Percentiles rank a stretch among this genome's conserved stretches.
These are phyloP conservation scores for Phytophthora colocasiae DNA, from an alignment of 352 stramenopile genomes.

Conservation along the genomic window DNA sequence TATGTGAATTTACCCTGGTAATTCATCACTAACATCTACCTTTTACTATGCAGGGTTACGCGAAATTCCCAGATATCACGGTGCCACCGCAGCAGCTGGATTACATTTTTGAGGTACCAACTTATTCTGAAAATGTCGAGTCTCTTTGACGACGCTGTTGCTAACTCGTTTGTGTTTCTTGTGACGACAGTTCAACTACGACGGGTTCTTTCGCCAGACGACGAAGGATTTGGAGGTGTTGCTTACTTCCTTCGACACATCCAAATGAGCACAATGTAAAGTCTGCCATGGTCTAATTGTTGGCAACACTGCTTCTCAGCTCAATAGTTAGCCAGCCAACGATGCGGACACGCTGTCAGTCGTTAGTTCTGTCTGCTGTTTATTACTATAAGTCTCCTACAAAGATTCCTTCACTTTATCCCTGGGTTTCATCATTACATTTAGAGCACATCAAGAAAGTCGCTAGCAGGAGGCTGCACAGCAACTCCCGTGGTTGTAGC, in stretches of 20 bases:
- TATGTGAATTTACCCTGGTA: background rate
- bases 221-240: slow-evolving; percentile 77
- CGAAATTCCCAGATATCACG: slow-evolving; percentile 70
- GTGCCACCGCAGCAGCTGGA: slow-evolving; percentile 82
- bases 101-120: slow-evolving; percentile 90
- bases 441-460: slow-evolving; percentile 72
- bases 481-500: slow-evolving; percentile 1
- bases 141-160: background rate
- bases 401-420: slow-evolving; percentile 19
- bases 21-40: slow-evolving; percentile 8
- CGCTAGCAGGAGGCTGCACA: slow-evolving; percentile 33
- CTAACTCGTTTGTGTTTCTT: slow-evolving; percentile 23
- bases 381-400: slow-evolving; percentile 46
- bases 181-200: slow-evolving; percentile 80
- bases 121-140: background rate
- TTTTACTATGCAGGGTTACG: slow-evolving; percentile 58
- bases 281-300: slow-evolving; percentile 2
- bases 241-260: slow-evolving; percentile 54
- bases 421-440: background rate
- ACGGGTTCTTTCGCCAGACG: slow-evolving; percentile 84
- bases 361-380: slow-evolving; percentile 36
- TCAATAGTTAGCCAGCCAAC: slow-evolving; percentile 1
- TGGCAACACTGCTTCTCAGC: slow-evolving; percentile 3
- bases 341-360: slow-evolving; percentile 10
- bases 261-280: slow-evolving; percentile 16